These are phyloP conservation scores for Chamaecrista fasciculata DNA, from an alignment of 306 rosid species.

Conservation along the genomic window DNA sequence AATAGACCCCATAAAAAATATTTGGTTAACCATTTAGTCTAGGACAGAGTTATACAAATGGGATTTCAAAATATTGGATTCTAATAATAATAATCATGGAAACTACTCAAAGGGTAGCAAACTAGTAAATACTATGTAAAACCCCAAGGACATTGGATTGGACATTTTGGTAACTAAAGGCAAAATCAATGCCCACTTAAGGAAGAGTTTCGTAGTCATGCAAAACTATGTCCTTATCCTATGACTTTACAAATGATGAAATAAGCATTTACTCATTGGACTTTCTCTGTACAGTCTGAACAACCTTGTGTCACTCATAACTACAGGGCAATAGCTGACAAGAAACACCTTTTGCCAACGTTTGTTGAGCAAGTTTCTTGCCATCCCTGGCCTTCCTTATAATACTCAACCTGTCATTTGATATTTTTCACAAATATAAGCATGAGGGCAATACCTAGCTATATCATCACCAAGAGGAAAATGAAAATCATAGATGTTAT, in stretches of 20 bases:
- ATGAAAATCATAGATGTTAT: neutral
- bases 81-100: neutral
- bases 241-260: neutral
- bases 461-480: neutral
- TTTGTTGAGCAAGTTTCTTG: conserved; percentile 30
- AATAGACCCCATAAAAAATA: too few species aligned
- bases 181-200: conserved; percentile 10
- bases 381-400: conserved; percentile 70
- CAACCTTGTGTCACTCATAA: conserved; percentile 10
- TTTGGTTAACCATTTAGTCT: too few species aligned
- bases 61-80: neutral
- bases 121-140: neutral
- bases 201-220: neutral
- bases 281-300: neutral
- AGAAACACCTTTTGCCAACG: conserved; percentile 57
- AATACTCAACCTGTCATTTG: conserved; percentile 63
- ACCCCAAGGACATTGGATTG: conserved; percentile 1
- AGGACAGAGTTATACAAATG: neutral
- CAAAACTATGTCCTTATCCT: neutral
- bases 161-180: neutral
- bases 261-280: neutral
- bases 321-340: conserved; percentile 46
- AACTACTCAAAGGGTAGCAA: neutral
- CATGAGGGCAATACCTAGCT: neutral
- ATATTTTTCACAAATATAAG: neutral